phyloP scores from a whole-genome alignment of 2,329 filamentous ascomycete genomes.

The Emergomyces pasteurianus region DNA sequence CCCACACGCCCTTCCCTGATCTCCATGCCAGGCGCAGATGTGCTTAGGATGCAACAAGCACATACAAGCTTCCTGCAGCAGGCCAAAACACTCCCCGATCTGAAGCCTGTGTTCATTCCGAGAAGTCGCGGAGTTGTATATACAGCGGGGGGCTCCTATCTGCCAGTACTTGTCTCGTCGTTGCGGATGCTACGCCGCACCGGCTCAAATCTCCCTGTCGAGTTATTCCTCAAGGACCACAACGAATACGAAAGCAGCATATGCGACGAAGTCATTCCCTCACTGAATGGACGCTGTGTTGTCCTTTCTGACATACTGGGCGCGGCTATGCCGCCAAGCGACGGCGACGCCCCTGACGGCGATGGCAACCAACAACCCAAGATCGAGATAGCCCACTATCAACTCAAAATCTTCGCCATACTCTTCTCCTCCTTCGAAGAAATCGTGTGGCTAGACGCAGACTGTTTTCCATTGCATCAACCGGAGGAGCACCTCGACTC shows the following conservation, averaged over 20 bases:
- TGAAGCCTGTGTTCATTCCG: slow-evolving; percentile 19
- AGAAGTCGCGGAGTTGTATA: slow-evolving; percentile 22
- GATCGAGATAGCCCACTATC: slow-evolving; percentile 34
- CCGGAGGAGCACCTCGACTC: slow-evolving; percentile 37
- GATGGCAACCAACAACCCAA: slow-evolving; percentile 12
- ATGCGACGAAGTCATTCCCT: slow-evolving; percentile 20
- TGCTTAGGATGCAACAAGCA: slow-evolving; percentile 22
- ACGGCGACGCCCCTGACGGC: neutral
- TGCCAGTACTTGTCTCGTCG: slow-evolving; percentile 20
- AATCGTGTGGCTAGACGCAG: slow-evolving; percentile 47
- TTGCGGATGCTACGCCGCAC: slow-evolving; percentile 24
- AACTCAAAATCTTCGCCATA: slow-evolving; percentile 46
- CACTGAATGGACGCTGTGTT: slow-evolving; percentile 20
- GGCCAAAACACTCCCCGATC: slow-evolving; percentile 15
- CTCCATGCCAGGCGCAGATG: slow-evolving; percentile 18
- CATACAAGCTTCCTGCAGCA: slow-evolving; percentile 25
- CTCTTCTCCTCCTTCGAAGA: slow-evolving; percentile 48
- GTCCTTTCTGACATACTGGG: slow-evolving; percentile 7
- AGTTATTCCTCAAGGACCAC: slow-evolving; percentile 21
- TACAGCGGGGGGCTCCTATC: slow-evolving; percentile 27
- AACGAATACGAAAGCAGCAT: slow-evolving; percentile 19
- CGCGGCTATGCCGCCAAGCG: neutral
- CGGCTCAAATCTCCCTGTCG: slow-evolving; percentile 24
- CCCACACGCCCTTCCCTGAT: slow-evolving; percentile 20
- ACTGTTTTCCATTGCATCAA: slow-evolving; percentile 41